Evolutionary conservation across 208 protist genomes (phyloP), one percentile per base, ranked within the genome.

Genomic region (Leishmania martiniquensis): DNA sequence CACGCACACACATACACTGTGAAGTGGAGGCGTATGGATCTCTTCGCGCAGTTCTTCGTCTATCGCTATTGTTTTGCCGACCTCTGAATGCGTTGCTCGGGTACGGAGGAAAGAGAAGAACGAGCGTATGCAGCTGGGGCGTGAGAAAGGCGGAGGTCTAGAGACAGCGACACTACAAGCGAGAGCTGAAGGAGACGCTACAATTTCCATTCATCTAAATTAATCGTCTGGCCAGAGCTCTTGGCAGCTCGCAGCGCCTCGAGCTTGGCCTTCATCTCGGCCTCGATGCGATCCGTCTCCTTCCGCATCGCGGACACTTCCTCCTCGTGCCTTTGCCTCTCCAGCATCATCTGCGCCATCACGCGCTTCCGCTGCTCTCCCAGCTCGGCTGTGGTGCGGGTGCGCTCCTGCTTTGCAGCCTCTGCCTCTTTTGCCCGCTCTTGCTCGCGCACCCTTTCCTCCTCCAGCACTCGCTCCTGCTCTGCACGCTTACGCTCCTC

Each of bases 261-360:
- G n/a, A 97, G 84, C 54, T 95, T 97, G n/a, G 91, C 88, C 49
- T 83, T 85, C 93, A 97, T 97, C 75, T 94, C 93, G 6, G 89
- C 89, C 71, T 95, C 93, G 60, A 97, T 97, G 57, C 90, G 85
- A 73, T 97, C 93, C 20, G 93, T 95, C 73, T 97, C 91, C 17
- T 78, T 82, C 57, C 93, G 88, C 93, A 95, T 97, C 34, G 86
- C 89, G 3, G 87, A 87, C 62, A 95, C 83, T 55, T 94, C 89
- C 52, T 91, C 87, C 81, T 91, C 85, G 63, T 97, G 93, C 20
- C 78, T 81, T 73, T 85, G 72, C 37, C 91, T 81, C 74, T 95
- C 93, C 60, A 85, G 59, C 80, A 87, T 69, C 85, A 93, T 86
- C 45, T 85, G 82, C 32, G 91, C 78, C 57, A 97, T 86, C 63